These are phyloP conservation scores for Fusarium floridanum DNA, from an alignment of 2,329 filamentous ascomycete species.

Conservation along the genomic window DNA sequence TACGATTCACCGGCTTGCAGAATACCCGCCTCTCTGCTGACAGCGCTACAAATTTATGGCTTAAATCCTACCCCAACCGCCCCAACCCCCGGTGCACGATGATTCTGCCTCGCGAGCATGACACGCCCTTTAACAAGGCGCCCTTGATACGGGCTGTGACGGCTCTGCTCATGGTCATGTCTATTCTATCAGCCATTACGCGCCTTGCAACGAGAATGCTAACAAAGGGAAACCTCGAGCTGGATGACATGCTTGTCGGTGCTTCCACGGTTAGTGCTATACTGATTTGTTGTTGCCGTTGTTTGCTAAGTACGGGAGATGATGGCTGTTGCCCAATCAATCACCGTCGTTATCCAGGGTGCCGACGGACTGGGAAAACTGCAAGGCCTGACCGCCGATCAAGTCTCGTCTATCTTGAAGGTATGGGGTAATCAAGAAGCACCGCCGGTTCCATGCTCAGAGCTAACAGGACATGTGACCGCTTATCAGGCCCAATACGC, in stretches of 20 bases:
- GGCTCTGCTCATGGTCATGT: slow-evolving; percentile 39
- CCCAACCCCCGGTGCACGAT: background rate
- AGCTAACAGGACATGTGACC: background rate
- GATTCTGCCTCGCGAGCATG: slow-evolving; percentile 33
- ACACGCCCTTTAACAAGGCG: slow-evolving; percentile 41
- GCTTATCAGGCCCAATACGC: slow-evolving; percentile 19
- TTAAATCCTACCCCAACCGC: no score
- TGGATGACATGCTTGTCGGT: slow-evolving; percentile 30
- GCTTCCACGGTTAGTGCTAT: slow-evolving; percentile 27
- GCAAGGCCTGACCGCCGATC: background rate
- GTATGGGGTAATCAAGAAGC: background rate
- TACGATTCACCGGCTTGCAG: background rate
- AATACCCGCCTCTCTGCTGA: no score
- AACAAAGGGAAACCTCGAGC: slow-evolving; percentile 21
- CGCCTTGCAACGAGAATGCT: slow-evolving; percentile 25
- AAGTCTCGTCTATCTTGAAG: slow-evolving; percentile 28
- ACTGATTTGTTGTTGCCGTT: background rate
- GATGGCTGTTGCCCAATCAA: slow-evolving; percentile 29
- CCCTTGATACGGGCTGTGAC: slow-evolving; percentile 38
- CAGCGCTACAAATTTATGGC: no score
- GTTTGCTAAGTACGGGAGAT: slow-evolving; percentile 11
- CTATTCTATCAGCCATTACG: slow-evolving; percentile 33
- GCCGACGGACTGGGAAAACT: slow-evolving; percentile 33
- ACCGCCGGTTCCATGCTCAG: background rate
- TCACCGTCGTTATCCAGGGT: slow-evolving; percentile 28